Evolutionary conservation across 75 land plant species (phyloP).

Genomic region (Cupressus sempervirens): DNA sequence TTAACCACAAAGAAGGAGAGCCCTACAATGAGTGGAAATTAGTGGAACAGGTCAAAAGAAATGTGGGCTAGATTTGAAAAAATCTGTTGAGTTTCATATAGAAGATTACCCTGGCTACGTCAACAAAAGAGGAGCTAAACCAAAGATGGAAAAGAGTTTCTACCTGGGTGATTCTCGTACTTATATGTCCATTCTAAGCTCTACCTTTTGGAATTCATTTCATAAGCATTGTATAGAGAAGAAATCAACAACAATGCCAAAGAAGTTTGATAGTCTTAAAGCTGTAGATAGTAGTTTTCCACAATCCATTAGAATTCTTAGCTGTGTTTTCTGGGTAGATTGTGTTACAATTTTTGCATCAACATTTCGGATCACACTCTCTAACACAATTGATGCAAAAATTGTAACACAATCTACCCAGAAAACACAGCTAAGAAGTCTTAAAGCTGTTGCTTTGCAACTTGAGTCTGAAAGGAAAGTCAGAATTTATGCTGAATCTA

Average conservation of each 20-base stretch:
- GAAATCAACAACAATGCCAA: constrained; percentile 13
- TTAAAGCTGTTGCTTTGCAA: constrained; percentile 42
- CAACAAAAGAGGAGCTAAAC: constrained; percentile 40
- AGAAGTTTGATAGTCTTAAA: constrained; percentile 15
- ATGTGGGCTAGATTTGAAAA: constrained; percentile 21
- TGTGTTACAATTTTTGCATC: too few species aligned
- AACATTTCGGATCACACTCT: too few species aligned
- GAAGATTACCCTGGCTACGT: constrained; percentile 46
- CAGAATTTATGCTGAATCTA: background rate
- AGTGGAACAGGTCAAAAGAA: constrained; percentile 26
- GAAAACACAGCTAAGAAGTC: too few species aligned
- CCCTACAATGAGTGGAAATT: constrained; percentile 47
- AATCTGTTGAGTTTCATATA: constrained; percentile 22
- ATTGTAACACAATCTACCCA: too few species aligned
- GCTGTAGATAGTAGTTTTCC: too few species aligned
- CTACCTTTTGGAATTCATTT: background rate
- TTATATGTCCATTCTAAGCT: background rate
- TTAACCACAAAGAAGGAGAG: constrained; percentile 27
- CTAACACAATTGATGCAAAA: too few species aligned
- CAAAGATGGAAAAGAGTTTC: background rate
- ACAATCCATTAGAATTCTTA: too few species aligned
- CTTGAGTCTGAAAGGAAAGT: constrained; percentile 17
- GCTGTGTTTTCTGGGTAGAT: too few species aligned
- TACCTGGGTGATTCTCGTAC: background rate
- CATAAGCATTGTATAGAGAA: background rate